Base-by-base conservation (phyloP, 257 asterid genomes). In the Solanum pimpinellifolium region DNA sequence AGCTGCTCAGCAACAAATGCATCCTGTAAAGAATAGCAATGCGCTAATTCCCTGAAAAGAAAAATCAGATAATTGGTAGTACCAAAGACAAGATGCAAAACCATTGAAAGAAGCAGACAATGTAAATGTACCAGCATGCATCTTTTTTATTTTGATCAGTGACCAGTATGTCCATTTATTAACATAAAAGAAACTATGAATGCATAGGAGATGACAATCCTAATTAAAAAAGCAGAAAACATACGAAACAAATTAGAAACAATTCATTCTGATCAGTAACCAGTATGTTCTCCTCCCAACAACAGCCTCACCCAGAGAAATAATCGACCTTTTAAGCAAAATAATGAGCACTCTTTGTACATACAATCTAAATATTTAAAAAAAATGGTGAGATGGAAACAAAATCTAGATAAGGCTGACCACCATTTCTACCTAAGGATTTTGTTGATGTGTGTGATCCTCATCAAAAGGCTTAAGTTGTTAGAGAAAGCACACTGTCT, bases 21-120 rank as follows among this genome's bases (percentile, higher is more conserved):
- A 89, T 97, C 98, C 89, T 91, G 98, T 94, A 94, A 87, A 37
- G 93, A 86, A 86, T 95, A 95, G 94, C 91, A 94, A 88, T 93
- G 89, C 81, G 92, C 87, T 85, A 91, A 89, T 87, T 87, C 98
- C 97, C 99, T 97, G 86, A 90, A 89, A 94, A 83, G 46, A 85
- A 86, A 87, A 73, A 37, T 16, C 85, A 29, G 27, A 80, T 44
- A 23, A 87, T 52, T 62, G 37, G 85, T 20, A 29, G 46, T 41
- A 37, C 76, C 60, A 81, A 39, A 77, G 77, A 73, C 59, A 11
- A 83, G 69, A 59, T 5, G 37, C 46, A 80, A 80, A 47, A 80
- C 42, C 29, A 80, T 49, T 80, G 85, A 80, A 80, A 29, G 85
- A 65, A 80, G 85, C 68, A 80, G 69, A 80, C 56, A 49, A 18